Percentiles rank a stretch among this genome's conserved stretches.
Evolutionary conservation across 495 filamentous ascomycete species (phyloP).

Genomic region (Clohesyomyces aquaticus): DNA sequence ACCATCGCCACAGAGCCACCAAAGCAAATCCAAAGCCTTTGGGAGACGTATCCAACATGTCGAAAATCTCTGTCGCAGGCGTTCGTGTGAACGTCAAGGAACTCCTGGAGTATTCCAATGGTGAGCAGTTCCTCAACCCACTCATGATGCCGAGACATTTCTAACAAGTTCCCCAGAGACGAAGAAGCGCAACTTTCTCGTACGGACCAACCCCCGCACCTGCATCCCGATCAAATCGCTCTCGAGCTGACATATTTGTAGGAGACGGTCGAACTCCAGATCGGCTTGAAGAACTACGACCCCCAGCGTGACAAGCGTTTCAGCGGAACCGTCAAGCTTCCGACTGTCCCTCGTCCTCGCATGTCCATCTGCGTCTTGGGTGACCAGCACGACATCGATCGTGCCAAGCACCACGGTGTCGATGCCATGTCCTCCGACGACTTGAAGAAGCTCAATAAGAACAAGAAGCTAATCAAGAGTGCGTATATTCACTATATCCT

Average conservation of each 20-base stretch:
- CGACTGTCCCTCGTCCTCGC: slow-evolving; percentile 84
- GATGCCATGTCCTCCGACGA: slow-evolving; percentile 98
- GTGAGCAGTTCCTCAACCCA: no score
- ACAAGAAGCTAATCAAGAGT: slow-evolving; percentile 99
- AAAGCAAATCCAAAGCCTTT: slow-evolving; percentile 48
- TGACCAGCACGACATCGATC: slow-evolving; percentile 99
- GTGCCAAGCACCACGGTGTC: slow-evolving; percentile 95
- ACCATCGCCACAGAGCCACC: slow-evolving; percentile 38
- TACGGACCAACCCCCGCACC: no score
- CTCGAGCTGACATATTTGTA: no score
- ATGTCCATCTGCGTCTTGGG: slow-evolving; percentile 95
- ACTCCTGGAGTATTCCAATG: slow-evolving; percentile 64
- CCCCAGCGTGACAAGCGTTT: slow-evolving; percentile 99
- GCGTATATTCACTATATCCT: background rate
- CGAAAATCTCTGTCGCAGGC: slow-evolving; percentile 63
- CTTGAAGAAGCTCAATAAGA: slow-evolving; percentile 99
- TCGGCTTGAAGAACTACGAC: slow-evolving; percentile 99
- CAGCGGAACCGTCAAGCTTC: slow-evolving; percentile 96
- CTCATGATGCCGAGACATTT: background rate
- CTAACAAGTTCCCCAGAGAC: slow-evolving; percentile 80
- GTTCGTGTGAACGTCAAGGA: slow-evolving; percentile 91
- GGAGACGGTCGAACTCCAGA: slow-evolving; percentile 93
- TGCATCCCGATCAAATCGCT: no score
- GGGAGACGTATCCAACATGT: slow-evolving; percentile 63
- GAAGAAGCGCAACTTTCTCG: slow-evolving; percentile 99